Percentiles rank a stretch among this genome's conserved stretches.
phyloP scores from a whole-genome alignment of 2,329 filamentous ascomycete species.

The Magnaporthiopsis rhizophila region DNA sequence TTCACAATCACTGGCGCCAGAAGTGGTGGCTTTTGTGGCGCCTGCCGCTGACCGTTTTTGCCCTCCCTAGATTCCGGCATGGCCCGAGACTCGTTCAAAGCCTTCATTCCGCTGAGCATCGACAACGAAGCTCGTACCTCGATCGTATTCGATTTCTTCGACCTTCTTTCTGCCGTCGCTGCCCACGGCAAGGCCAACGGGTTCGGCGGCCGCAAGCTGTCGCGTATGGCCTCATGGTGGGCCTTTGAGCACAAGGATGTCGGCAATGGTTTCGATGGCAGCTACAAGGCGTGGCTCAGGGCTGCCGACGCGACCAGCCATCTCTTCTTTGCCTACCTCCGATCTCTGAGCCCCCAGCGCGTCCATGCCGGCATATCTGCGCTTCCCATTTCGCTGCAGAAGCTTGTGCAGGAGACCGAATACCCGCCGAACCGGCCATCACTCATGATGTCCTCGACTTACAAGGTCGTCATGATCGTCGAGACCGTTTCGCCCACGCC shows the following conservation, averaged over 20 bases:
- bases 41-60: background rate
- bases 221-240: constrained; percentile 96
- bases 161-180: constrained; percentile 81
- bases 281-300: constrained; percentile 83
- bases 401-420: constrained; percentile 83
- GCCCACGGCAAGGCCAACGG: constrained; percentile 92
- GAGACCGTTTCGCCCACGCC: constrained; percentile 91
- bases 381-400: constrained; percentile 84
- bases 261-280: constrained; percentile 86
- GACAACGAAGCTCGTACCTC: constrained; percentile 76
- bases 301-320: constrained; percentile 94
- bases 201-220: constrained; percentile 86
- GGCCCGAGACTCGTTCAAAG: constrained; percentile 88
- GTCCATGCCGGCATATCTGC: constrained; percentile 71
- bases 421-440: constrained; percentile 78
- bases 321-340: constrained; percentile 93
- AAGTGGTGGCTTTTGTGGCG: background rate
- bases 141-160: constrained; percentile 96
- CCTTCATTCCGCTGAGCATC: constrained; percentile 89
- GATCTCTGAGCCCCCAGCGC: constrained; percentile 78
- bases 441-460: constrained; percentile 70
- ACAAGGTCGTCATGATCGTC: constrained; percentile 94
- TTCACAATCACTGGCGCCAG: background rate
- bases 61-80: constrained; percentile 67
- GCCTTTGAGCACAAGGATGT: constrained; percentile 87